Base-by-base conservation (phyloP, 140 eudicot species). In the Flaveria floridana region DNA sequence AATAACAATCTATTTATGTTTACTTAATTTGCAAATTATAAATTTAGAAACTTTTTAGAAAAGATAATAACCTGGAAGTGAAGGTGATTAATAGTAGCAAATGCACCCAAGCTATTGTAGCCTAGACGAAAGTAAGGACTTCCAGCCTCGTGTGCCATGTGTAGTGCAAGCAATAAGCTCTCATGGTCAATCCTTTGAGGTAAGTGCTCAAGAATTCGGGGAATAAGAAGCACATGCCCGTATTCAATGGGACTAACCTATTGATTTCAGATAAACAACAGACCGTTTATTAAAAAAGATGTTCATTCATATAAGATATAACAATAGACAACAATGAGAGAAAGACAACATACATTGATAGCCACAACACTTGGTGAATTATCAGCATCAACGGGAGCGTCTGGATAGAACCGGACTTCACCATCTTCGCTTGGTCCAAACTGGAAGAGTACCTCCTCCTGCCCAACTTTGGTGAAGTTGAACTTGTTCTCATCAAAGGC, bases 181-280 rank as follows among this genome's bases (percentile, higher is more conserved):
- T 91, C 82, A 3, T 80, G 81, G 83, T 95, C 99, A 63, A 95
- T 89, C 86, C 90, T 88, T 82, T 95, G 99, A 16, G 99, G 97
- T 73, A 95, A 80, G 83, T 86, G 68, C 52, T 95, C 96, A 25
- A 94, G 94, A 68, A 95, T 82, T 21, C 89, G 89, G 78, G 99
- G 99, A 69, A 94, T 91, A 79, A 94, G 82, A 82, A 94, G 89
- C 56, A 94, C 99, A 13, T 94, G 97, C 46, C 99, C 99, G 25
- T 91, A 90, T 65, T 94, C 99, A 68, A 94, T 94, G 15, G 97
- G 99, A 68, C 99, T 94, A 69, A 94, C 99, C 99, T 94, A 87
- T 90, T 65, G 12, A 68, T 15, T 67, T 77, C 56, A 82, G 23
- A 77, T 72, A 21, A 44, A 11, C 58, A 44, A 78, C 47, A 23